Percentiles rank a stretch among this genome's conserved stretches.
These are phyloP conservation scores for Talaromyces verruculosus DNA, from an alignment of 2,329 filamentous ascomycete genomes.

Conservation along the genomic window DNA sequence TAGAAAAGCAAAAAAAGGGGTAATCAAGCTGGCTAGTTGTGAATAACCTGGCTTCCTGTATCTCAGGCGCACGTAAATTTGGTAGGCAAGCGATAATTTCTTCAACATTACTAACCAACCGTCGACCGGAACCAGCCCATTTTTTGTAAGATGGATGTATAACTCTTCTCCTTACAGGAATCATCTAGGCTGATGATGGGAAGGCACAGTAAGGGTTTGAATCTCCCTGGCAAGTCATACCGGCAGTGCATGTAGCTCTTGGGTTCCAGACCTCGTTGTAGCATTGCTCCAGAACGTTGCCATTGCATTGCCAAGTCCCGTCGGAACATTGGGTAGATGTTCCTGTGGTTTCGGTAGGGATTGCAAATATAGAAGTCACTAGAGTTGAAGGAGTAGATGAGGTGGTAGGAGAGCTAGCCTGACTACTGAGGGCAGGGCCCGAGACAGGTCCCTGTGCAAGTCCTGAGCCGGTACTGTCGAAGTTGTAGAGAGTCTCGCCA, in stretches of 20 bases:
- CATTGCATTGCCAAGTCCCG: slow-evolving; percentile 15
- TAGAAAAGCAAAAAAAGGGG: neutral
- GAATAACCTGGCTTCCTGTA: neutral
- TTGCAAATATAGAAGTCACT: slow-evolving; percentile 6
- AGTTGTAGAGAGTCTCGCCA: slow-evolving; percentile 23
- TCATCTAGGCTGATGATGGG: neutral
- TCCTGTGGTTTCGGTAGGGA: neutral
- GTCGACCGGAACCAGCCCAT: neutral
- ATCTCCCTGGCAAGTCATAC: slow-evolving; percentile 14
- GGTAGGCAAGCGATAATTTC: neutral
- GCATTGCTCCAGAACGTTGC: slow-evolving; percentile 17
- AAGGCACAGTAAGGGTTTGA: slow-evolving; percentile 15
- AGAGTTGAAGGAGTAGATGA: slow-evolving; percentile 11
- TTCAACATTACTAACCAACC: neutral
- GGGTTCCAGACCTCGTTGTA: slow-evolving; percentile 13
- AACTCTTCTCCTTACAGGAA: neutral
- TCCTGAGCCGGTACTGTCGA: slow-evolving; percentile 9
- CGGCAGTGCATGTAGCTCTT: slow-evolving; percentile 13
- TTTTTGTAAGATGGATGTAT: neutral
- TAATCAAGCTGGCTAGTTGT: neutral
- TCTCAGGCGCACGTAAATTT: neutral
- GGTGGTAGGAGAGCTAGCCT: slow-evolving; percentile 7
- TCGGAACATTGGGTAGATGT: slow-evolving; percentile 12
- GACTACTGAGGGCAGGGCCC: neutral
- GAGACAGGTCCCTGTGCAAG: neutral